phyloP scores from a whole-genome alignment of 2,329 filamentous ascomycete genomes.

The Colletotrichum cuscutae region DNA sequence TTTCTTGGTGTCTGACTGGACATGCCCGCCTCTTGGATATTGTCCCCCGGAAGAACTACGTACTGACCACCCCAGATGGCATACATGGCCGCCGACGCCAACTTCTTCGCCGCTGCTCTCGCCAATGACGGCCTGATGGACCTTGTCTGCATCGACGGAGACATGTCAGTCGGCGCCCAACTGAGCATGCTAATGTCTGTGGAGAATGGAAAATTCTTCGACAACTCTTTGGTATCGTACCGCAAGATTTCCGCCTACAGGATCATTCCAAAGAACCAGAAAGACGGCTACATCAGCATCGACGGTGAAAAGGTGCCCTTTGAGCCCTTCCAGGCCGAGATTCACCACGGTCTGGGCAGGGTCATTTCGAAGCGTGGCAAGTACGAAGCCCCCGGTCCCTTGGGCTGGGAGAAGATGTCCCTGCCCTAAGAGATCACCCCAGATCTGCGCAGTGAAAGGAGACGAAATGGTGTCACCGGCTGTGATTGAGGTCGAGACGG shows the following conservation, averaged over 20 bases:
- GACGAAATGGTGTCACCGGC: too few relatives aligned
- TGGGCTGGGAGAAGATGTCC: constrained; percentile 56
- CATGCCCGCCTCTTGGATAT: neutral
- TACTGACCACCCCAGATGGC: constrained; percentile 70
- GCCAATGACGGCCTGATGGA: constrained; percentile 89
- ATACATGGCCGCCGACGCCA: constrained; percentile 86
- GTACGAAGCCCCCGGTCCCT: constrained; percentile 74
- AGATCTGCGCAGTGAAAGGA: neutral
- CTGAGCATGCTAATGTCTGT: constrained; percentile 78
- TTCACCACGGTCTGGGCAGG: constrained; percentile 84
- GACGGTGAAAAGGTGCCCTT: constrained; percentile 92
- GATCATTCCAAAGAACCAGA: constrained; percentile 78
- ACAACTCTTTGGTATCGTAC: constrained; percentile 81
- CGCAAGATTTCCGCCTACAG: constrained; percentile 89
- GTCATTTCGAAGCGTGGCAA: constrained; percentile 81
- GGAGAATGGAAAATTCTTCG: constrained; percentile 80
- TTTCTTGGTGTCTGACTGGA: too few relatives aligned
- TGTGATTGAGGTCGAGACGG: too few relatives aligned
- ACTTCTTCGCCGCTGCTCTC: constrained; percentile 87
- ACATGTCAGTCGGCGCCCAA: constrained; percentile 73
- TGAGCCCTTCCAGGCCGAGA: constrained; percentile 89
- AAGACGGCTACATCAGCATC: constrained; percentile 88
- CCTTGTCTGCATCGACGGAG: constrained; percentile 82
- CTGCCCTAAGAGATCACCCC: neutral
- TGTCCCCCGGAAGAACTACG: neutral